These are phyloP conservation scores for Coemansia sp. DNA, from an alignment of 192 early-diverging fungal genomes.

Conservation along the genomic window DNA sequence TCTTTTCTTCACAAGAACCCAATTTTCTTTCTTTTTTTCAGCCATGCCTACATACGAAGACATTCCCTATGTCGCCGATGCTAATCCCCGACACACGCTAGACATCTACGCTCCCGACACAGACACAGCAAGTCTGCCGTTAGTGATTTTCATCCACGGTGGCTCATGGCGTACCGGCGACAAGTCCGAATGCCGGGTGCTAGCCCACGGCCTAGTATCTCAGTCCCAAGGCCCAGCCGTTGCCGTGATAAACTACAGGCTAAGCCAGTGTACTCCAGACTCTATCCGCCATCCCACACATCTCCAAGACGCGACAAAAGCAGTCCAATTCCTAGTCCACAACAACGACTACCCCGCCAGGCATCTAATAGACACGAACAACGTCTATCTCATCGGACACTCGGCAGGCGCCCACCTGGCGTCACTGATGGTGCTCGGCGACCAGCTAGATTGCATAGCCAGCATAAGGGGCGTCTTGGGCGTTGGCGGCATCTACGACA, in stretches of 20 bases:
- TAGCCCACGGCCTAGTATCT: slow-evolving; percentile 55
- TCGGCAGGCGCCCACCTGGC: slow-evolving; percentile 78
- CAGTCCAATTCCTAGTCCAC: slow-evolving; percentile 54
- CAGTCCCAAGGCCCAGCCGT: slow-evolving; percentile 52
- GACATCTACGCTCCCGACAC: slow-evolving; percentile 62
- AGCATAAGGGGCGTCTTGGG: slow-evolving; percentile 65
- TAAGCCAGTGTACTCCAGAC: slow-evolving; percentile 24
- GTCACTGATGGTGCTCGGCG: slow-evolving; percentile 59
- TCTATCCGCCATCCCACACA: slow-evolving; percentile 67
- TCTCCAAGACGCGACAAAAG: slow-evolving; percentile 60
- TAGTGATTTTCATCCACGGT: slow-evolving; percentile 77
- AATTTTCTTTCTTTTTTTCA: not conserved
- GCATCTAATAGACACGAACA: slow-evolving; percentile 21
- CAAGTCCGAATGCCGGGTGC: slow-evolving; percentile 57
- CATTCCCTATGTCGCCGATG: slow-evolving; percentile 25
- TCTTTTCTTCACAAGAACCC: not conserved
- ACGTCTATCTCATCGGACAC: slow-evolving; percentile 67
- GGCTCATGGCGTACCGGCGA: slow-evolving; percentile 85
- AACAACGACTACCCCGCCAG: slow-evolving; percentile 21
- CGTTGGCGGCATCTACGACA: slow-evolving; percentile 83
- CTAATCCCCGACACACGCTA: slow-evolving; percentile 50
- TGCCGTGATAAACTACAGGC: slow-evolving; percentile 74
- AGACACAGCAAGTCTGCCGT: slow-evolving; percentile 22
- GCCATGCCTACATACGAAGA: slow-evolving; percentile 20
- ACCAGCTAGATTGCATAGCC: slow-evolving; percentile 18